Evolutionary conservation across 2,329 filamentous ascomycete species (phyloP), one percentile per base, ranked within the genome.

Genomic region (Drechslerella coelobrocha): DNA sequence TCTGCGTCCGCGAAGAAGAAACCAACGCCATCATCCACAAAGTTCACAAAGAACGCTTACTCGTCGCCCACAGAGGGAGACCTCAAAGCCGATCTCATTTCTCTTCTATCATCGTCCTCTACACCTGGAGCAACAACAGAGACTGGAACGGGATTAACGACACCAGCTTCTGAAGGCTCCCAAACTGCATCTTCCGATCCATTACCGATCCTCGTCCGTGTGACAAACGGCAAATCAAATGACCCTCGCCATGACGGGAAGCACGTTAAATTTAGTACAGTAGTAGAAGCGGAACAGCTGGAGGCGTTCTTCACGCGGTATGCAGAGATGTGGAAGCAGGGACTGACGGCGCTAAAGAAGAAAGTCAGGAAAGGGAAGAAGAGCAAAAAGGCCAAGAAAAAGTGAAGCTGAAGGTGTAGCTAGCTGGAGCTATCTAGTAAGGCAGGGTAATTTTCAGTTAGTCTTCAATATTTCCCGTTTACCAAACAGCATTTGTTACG

Each of bases 311-410:
- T 92, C 78, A 81, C 82, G 27, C 84, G 86, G 55, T 99, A 97
- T 81, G 92, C 92, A 21, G 94, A 97, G 75, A 84, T 92, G 2
- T 97, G 92, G 81, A 97, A 96, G 82, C 82, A 84, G 0, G 91
- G 92, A 4, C 97, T 97, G 92, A 84, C 85, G 52, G 88, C 88
- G 6, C 78, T 99, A 80, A 97, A 96, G 85, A 96, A 96, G 78
- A 85, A 94, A 75, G 93, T 97, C 80, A 85, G 92, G 77, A 96
- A 89, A 79, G 93, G 91, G 84, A 87, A 88, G 74, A 90, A 89
- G 81, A 86, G 85, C 82, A 90, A 89, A 78, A 87, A 89, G 75
- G 89, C 89, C 78, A 91, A 89, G 73, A 90, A 88, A 81, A 71
- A 71, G 87, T 84, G 79, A 83, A 81, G 75, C 86, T 83, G 81